Evolutionary conservation across 2,329 filamentous ascomycete genomes (phyloP).

Genomic region (Didymosphaeria variabile): DNA sequence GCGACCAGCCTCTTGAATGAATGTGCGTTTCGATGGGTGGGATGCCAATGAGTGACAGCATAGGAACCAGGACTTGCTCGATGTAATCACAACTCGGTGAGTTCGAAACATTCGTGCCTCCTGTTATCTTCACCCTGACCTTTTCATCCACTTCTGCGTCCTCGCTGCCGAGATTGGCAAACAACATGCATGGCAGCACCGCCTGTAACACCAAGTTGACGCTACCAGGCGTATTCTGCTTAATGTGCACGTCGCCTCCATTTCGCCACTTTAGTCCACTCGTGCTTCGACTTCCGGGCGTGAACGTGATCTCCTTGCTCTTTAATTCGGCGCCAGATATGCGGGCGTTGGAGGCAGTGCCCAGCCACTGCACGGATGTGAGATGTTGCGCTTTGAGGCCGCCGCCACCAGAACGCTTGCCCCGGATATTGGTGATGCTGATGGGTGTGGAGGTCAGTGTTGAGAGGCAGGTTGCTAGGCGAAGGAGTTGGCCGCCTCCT

Average conservation of each 20-base stretch:
- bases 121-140: constrained; percentile 57
- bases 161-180: constrained; percentile 29
- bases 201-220: constrained; percentile 67
- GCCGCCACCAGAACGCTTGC: constrained; percentile 59
- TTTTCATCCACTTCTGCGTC: constrained; percentile 14
- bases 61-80: constrained; percentile 64
- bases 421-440: constrained; percentile 63
- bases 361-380: constrained; percentile 63
- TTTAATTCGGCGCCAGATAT: constrained; percentile 53
- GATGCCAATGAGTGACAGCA: constrained; percentile 61
- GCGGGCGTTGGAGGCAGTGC: constrained; percentile 57
- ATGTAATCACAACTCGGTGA: constrained; percentile 67
- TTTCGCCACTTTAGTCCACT: constrained; percentile 1
- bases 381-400: constrained; percentile 68
- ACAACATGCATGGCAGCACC: constrained; percentile 66
- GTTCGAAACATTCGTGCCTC: constrained; percentile 66
- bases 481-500: constrained; percentile 69
- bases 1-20: constrained; percentile 63
- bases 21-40: constrained; percentile 55
- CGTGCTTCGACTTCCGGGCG: constrained; percentile 11
- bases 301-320: constrained; percentile 55
- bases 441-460: constrained; percentile 62
- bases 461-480: constrained; percentile 64
- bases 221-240: constrained; percentile 57
- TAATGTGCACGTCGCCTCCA: constrained; percentile 45